A percentile compares a stretch with the other conserved stretches of the same genome.
Conservation (phyloP, 2,329 filamentous ascomycete species). For the Nigrospora oryzae region DNA sequence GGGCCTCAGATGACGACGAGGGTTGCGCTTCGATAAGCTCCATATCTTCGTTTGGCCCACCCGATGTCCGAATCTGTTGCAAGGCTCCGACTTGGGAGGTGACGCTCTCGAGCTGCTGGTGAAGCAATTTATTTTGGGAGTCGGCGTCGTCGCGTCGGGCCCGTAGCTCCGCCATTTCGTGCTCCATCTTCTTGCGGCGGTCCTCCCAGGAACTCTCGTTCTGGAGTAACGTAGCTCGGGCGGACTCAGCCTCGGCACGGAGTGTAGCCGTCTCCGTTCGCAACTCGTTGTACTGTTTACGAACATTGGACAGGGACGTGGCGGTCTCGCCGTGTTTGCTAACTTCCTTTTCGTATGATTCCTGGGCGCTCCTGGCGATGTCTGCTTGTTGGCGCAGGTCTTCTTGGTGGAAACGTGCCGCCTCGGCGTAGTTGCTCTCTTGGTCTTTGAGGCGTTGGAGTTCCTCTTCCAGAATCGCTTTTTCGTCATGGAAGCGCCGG, state of each 20-base stretch:
- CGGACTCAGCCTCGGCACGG: conserved; percentile 76
- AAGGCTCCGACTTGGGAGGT: conserved; percentile 70
- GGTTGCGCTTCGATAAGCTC: conserved; percentile 44
- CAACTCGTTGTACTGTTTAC: conserved; percentile 72
- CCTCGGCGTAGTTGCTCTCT: conserved; percentile 68
- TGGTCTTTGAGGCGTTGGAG: conserved; percentile 76
- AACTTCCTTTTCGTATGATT: conserved; percentile 90
- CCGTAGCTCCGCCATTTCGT: conserved; percentile 72
- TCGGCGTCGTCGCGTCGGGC: conserved; percentile 75
- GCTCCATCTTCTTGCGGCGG: conserved; percentile 70
- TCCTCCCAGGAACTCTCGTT: conserved; percentile 86
- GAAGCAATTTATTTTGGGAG: conserved; percentile 83
- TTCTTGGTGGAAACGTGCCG: conserved; percentile 78
- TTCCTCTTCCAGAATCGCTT: conserved; percentile 68
- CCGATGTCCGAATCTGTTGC: conserved; percentile 62
- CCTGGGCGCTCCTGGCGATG: conserved; percentile 86
- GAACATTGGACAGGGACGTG: conserved; percentile 69
- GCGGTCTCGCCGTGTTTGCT: conserved; percentile 95
- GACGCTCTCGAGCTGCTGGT: conserved; percentile 80
- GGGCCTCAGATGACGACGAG: conserved; percentile 56
- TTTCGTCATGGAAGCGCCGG: conserved; percentile 72
- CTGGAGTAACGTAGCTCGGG: conserved; percentile 68
- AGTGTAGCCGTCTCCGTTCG: conserved; percentile 70
- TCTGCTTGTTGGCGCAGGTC: conserved; percentile 89
- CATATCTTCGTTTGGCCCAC: conserved; percentile 31